Conservation (phyloP, 2,329 filamentous ascomycete genomes). For the Elsinoe perseae region DNA sequence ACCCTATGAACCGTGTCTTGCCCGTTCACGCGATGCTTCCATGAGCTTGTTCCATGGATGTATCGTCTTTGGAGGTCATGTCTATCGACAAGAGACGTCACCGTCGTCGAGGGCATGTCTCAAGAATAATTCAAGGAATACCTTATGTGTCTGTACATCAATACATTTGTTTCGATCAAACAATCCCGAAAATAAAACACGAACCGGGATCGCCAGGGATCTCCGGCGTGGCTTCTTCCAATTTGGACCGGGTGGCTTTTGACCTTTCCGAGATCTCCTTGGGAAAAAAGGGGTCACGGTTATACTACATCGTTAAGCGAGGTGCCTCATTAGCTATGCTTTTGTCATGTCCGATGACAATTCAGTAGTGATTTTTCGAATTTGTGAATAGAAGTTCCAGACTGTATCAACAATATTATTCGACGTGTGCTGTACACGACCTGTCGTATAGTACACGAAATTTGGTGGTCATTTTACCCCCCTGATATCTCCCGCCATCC, state of each 20-base stretch:
- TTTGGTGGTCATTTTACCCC: not conserved
- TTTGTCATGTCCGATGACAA: not conserved
- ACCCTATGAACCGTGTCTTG: constrained; percentile 1
- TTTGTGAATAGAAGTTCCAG: not conserved
- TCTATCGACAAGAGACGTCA: not conserved
- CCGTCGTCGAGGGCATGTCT: not conserved
- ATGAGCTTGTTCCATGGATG: not conserved
- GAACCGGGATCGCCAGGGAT: constrained; percentile 9
- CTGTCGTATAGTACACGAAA: constrained; percentile 1
- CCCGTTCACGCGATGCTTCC: not conserved
- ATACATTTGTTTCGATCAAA: too few relatives aligned
- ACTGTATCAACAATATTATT: not conserved
- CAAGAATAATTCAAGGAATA: not conserved
- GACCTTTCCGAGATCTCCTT: not conserved
- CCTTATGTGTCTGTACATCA: too few relatives aligned
- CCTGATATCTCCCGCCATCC: not conserved
- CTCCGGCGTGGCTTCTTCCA: constrained; percentile 1
- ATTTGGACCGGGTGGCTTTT: not conserved
- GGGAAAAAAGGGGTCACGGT: not conserved
- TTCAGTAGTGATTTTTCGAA: not conserved
- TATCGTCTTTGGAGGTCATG: not conserved
- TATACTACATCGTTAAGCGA: not conserved
- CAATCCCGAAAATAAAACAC: not conserved
- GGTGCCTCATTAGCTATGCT: not conserved
- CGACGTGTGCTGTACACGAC: constrained; percentile 7